Base-by-base conservation (phyloP, 2,329 filamentous ascomycete genomes). In the Talaromyces islandicus region DNA sequence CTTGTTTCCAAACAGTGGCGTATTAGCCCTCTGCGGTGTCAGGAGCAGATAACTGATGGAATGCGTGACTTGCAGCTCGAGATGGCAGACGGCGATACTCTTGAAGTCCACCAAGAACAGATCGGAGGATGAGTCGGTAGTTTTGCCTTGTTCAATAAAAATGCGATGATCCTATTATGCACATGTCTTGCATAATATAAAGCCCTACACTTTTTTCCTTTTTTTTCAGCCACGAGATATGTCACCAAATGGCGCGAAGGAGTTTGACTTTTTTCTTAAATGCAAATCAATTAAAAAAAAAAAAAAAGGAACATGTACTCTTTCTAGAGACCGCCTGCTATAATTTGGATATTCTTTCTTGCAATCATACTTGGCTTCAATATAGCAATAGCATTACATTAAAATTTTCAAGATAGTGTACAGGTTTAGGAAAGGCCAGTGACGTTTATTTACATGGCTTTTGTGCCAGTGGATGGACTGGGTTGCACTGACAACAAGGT, bases 31-130 rank as follows among this genome's bases (percentile, higher is more conserved):
- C 46, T 30, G 35, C 21, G 54, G 35, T 7, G 24, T 25, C 38
- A n/a, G 19, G 27, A 46, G 3, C 7, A 32, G 6, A 24, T 55
- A 12, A 19, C 57, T 59, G 35, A 59, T 29, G 9, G 43, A 17
- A 32, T 17, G 4, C 7, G 48, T 61, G 25, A n/a, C n/a, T n/a
- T 62, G 57, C 69, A 97, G 94, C 88, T 97, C 59, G 94, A 97
- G 64, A 99, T 99, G 94, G 81, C 87, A 66, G 94, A 99, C 68
- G 93, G 94, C 38, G 94, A 99, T 71, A 95, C 91, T 0, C 87
- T 99, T 27, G 94, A 99, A 73, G 94, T 99, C 27, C 93, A 97
- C 75, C 94, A 97, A 75, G 94, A 99, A 76, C 94, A 99, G 79
- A 94, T 97, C 63, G 94, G 94, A 62, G 93, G 92, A 19, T 74